Percentiles rank a stretch among this genome's conserved stretches.
Conservation (phyloP, 2,329 filamentous ascomycete genomes). For the Davidsoniella australis region DNA sequence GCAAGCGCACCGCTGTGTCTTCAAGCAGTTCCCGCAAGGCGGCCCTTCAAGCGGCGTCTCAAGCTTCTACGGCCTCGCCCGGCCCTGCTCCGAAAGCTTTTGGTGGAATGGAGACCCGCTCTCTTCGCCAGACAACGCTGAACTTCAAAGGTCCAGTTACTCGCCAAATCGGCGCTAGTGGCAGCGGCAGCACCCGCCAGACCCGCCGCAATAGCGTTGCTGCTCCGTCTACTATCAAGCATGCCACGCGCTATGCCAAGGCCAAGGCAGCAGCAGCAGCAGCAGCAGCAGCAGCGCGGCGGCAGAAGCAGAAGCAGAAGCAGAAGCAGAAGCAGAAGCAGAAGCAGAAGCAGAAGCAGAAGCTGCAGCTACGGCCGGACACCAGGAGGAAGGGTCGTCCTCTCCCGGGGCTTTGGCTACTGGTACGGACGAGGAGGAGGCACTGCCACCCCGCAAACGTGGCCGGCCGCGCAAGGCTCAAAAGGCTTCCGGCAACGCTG, state of each 20-base stretch:
- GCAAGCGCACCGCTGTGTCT: no score
- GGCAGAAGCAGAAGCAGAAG: no score
- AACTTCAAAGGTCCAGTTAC: neutral
- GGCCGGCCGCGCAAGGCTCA: neutral
- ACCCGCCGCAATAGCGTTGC: no score
- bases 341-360: neutral
- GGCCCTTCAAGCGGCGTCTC: no score
- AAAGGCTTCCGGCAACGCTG: neutral
- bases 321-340: neutral
- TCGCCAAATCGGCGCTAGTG: neutral
- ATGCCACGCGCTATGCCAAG: neutral
- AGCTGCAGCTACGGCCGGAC: neutral
- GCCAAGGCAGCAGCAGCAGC: neutral
- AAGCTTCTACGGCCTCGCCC: no score
- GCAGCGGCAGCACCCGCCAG: neutral
- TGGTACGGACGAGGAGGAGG: neutral
- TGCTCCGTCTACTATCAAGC: no score
- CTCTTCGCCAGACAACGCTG: conserved; percentile 6
- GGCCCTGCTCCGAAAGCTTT: no score
- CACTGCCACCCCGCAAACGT: neutral
- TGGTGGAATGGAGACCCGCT: neutral
- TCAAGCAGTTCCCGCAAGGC: no score
- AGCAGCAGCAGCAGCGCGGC: neutral
- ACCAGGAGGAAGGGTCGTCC: no score
- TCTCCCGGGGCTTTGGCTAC: no score